Evolutionary conservation across 1,284 basidiomycete genomes (phyloP), one percentile per base, ranked within the genome.

Genomic region (Termitomyces sp.): DNA sequence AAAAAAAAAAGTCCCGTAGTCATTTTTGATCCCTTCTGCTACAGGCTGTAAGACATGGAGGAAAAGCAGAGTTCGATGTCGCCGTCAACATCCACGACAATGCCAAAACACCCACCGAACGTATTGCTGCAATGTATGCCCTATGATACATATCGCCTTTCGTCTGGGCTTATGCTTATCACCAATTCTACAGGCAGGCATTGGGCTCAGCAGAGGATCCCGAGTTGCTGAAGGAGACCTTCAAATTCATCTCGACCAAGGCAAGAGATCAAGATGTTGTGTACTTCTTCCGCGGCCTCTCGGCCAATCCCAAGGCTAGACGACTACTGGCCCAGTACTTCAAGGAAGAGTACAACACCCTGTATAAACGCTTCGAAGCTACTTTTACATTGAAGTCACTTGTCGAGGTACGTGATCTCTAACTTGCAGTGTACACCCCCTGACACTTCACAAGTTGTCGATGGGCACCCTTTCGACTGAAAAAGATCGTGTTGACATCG

Each of bases 51-150:
- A 80, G 80, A 65, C 74, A 86, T 65, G 94, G 94, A 50, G 92
- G 91, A 15, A 75, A 75, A 47, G 75, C 75, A 47, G 94, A 96
- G 69, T 97, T 88, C 68, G 82, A 92, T 53, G 84, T 85, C 50
- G 76, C 90, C 46, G 78, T 88, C 60, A 73, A 75, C 52, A 80
- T 94, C 39, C 86, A 87, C 68, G 78, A 83, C 65, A 84, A 89
- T 56, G 84, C 89, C 2, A 79, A 80, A 64, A 92, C 89, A 34
- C 89, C 93, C 0, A 80, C 83, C 1, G 78, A 84, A 44, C 80
- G 82, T 62, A 79, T 83, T 57, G 77, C 85, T 55, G 84, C 88
- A 40, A 64, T 64, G 59, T 60, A 56, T 12, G 57, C n/a, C 1
- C 26, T 46, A 54, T 13, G 34, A 8, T 21, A 24, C 24, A 24